Evolutionary conservation across 1,284 basidiomycete species (phyloP).

Genomic region (Lentinula novae-zelandiae): DNA sequence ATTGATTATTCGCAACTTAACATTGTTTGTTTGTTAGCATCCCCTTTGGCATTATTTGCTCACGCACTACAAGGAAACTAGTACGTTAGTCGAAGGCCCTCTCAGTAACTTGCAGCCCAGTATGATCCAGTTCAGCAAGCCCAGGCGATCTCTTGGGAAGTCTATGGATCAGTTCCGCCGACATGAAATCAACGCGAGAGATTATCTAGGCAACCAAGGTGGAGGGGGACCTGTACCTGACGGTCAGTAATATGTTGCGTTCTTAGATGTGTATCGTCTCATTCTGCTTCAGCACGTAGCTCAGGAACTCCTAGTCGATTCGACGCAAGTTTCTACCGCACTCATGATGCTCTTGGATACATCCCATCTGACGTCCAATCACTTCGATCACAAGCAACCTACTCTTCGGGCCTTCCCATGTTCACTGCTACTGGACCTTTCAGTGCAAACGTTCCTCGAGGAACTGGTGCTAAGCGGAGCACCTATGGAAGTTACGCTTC

Average conservation of each 20-base stretch:
- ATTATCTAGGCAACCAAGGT: slow-evolving; percentile 45
- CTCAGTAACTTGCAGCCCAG: slow-evolving; percentile 94
- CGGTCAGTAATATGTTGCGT: slow-evolving; percentile 33
- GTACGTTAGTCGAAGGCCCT: slow-evolving; percentile 92
- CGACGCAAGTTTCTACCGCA: slow-evolving; percentile 92
- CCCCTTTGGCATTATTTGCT: slow-evolving; percentile 98
- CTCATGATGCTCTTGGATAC: slow-evolving; percentile 91
- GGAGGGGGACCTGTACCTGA: slow-evolving; percentile 36
- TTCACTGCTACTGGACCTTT: slow-evolving; percentile 72
- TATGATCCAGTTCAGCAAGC: slow-evolving; percentile 99
- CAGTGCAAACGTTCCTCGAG: slow-evolving; percentile 48
- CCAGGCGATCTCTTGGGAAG: slow-evolving; percentile 79
- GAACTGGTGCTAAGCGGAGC: slow-evolving; percentile 64
- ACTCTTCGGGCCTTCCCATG: slow-evolving; percentile 85
- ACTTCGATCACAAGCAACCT: slow-evolving; percentile 90
- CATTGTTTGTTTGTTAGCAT: slow-evolving; percentile 56
- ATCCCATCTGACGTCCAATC: slow-evolving; percentile 95
- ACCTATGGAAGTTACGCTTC: slow-evolving; percentile 84
- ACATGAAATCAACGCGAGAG: slow-evolving; percentile 82
- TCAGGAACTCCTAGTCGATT: slow-evolving; percentile 89
- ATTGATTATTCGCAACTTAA: slow-evolving; percentile 9
- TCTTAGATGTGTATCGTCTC: slow-evolving; percentile 6
- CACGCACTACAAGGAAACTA: slow-evolving; percentile 98
- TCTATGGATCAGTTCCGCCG: slow-evolving; percentile 89
- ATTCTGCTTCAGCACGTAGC: slow-evolving; percentile 40